These are phyloP conservation scores for Didymella sp. DNA, from an alignment of 2,329 filamentous ascomycete species.

Conservation along the genomic window DNA sequence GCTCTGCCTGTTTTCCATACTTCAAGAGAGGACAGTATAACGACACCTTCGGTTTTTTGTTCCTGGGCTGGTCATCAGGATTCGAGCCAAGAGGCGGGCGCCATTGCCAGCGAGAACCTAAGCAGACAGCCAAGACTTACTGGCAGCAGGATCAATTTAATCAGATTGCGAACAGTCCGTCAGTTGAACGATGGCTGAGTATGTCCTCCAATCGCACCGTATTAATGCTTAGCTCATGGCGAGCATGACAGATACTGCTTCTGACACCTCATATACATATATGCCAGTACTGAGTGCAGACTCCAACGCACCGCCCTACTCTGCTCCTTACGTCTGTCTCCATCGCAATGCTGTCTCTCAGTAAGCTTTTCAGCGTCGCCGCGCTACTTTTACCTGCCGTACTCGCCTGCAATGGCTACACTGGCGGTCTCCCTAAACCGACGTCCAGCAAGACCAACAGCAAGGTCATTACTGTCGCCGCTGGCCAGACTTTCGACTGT, in stretches of 20 bases:
- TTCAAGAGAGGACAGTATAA: neutral
- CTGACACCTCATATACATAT: neutral
- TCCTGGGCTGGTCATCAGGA: neutral
- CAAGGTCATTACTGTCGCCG: slow-evolving; percentile 25
- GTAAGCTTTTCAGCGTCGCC: slow-evolving; percentile 15
- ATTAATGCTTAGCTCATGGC: neutral
- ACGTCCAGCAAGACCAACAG: slow-evolving; percentile 27
- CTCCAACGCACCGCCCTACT: no score
- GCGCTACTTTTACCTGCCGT: slow-evolving; percentile 22
- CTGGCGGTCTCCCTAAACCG: slow-evolving; percentile 22
- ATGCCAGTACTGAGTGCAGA: neutral
- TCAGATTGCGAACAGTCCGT: slow-evolving; percentile 5
- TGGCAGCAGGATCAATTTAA: neutral
- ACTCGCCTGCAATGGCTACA: slow-evolving; percentile 27
- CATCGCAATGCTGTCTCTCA: slow-evolving; percentile 11
- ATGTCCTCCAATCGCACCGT: slow-evolving; percentile 9
- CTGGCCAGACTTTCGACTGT: slow-evolving; percentile 25
- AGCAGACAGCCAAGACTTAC: slow-evolving; percentile 4
- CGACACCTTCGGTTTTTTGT: neutral
- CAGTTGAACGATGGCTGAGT: slow-evolving; percentile 2
- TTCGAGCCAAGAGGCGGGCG: neutral
- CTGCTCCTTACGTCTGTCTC: no score
- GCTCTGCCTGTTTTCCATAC: neutral
- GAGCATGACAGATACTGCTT: neutral
- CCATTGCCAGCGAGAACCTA: neutral